phyloP scores from a whole-genome alignment of 129 eudicot species.

The Chrysanthemum seticuspe region DNA sequence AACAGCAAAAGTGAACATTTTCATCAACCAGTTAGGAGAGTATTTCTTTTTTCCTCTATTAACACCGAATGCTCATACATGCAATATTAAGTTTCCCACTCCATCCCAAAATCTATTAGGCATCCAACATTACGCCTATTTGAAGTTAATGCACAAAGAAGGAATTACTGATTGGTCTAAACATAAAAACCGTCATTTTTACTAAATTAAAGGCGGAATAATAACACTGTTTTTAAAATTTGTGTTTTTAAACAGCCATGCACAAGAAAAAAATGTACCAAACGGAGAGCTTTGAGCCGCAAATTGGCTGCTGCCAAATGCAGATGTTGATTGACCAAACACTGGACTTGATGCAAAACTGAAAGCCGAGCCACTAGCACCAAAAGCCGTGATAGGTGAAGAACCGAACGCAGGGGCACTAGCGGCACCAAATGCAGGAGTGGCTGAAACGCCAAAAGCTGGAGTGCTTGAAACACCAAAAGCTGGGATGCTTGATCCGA shows the following conservation, averaged over 20 bases:
- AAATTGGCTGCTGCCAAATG: conserved; percentile 78
- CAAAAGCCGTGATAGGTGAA: conserved; percentile 51
- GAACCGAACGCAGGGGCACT: conserved; percentile 55
- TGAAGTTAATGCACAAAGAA: no score
- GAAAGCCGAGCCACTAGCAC: conserved; percentile 61
- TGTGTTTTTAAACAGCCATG: neutral
- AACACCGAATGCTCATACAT: no score
- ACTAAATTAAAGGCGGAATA: no score
- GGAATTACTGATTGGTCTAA: no score
- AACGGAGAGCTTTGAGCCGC: conserved; percentile 75
- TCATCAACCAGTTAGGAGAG: neutral
- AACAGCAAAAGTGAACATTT: no score
- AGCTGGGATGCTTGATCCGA: conserved; percentile 45
- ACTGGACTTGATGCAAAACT: conserved; percentile 63
- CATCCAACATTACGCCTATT: no score
- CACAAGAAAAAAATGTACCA: conserved; percentile 45
- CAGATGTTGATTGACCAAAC: conserved; percentile 68
- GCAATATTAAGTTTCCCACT: no score
- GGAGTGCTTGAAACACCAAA: conserved; percentile 50
- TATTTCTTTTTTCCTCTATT: no score
- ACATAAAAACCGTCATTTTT: no score
- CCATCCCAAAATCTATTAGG: no score
- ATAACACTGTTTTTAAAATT: no score
- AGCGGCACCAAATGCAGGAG: conserved; percentile 62
- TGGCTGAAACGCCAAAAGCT: conserved; percentile 45